phyloP scores from a whole-genome alignment of 352 stramenopile genomes.

The Globisporangium nunn region DNA sequence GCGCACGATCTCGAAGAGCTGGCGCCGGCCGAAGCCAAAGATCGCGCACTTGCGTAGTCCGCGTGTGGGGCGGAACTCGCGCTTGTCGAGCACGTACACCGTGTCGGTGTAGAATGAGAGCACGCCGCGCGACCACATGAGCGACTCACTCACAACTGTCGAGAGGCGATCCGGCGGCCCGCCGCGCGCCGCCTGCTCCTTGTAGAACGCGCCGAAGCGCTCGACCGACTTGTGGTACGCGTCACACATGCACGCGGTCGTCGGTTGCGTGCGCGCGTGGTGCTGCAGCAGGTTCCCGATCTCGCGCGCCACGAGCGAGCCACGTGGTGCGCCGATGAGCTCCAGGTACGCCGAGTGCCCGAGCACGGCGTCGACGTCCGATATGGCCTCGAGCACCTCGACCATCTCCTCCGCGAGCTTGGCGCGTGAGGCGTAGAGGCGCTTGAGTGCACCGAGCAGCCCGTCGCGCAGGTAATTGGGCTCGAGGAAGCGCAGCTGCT shows the following conservation, averaged over 20 bases:
- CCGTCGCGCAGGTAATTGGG: constrained; percentile 57
- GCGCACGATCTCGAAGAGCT: constrained; percentile 74
- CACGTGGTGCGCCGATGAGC: constrained; percentile 47
- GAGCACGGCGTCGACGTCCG: constrained; percentile 65
- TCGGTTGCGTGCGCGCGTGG: constrained; percentile 29
- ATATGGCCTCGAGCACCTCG: constrained; percentile 66
- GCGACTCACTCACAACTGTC: constrained; percentile 64
- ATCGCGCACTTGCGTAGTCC: constrained; percentile 66
- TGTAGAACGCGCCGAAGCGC: constrained; percentile 63
- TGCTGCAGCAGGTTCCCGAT: constrained; percentile 49
- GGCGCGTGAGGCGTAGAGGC: constrained; percentile 44
- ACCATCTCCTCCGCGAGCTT: constrained; percentile 65
- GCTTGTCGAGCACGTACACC: constrained; percentile 75
- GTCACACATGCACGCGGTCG: constrained; percentile 54
- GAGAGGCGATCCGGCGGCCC: constrained; percentile 39
- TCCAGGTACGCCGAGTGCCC: constrained; percentile 45
- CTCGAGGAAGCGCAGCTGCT: constrained; percentile 62
- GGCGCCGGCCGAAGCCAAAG: constrained; percentile 66
- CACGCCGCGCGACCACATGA: constrained; percentile 64
- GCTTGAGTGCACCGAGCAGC: constrained; percentile 56
- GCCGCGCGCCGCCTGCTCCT: constrained; percentile 29
- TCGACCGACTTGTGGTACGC: constrained; percentile 62
- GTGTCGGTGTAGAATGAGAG: constrained; percentile 80
- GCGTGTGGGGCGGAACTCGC: constrained; percentile 53
- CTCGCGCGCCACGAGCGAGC: constrained; percentile 43